Conservation (phyloP, 2,329 filamentous ascomycete species). For the Simplicillium aogashimaense region DNA sequence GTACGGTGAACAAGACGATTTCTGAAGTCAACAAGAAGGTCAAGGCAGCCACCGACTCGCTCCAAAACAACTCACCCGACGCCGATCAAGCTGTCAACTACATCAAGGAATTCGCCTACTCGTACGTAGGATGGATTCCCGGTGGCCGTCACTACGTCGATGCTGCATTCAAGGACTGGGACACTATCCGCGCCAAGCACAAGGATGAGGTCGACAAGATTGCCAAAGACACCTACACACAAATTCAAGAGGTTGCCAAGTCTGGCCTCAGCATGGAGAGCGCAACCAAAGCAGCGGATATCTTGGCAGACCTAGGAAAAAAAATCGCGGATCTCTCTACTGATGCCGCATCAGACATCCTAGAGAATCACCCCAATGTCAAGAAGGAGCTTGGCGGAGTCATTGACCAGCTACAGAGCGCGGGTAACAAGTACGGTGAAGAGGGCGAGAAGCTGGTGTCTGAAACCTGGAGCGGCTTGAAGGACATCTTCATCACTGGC, state of each 20-base stretch:
- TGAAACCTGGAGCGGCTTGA: slow-evolving; percentile 58
- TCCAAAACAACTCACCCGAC: slow-evolving; percentile 53
- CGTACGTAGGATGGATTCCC: slow-evolving; percentile 63
- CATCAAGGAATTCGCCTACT: slow-evolving; percentile 55
- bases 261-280: slow-evolving; percentile 52
- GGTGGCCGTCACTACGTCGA: slow-evolving; percentile 62
- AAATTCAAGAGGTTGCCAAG: slow-evolving; percentile 53
- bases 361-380: slow-evolving; percentile 63
- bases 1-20: slow-evolving; percentile 34
- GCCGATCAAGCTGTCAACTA: slow-evolving; percentile 57
- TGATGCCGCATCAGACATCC: slow-evolving; percentile 52
- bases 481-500: slow-evolving; percentile 53
- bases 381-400: slow-evolving; percentile 64
- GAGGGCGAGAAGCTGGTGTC: slow-evolving; percentile 70
- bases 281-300: slow-evolving; percentile 48
- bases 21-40: slow-evolving; percentile 52
- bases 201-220: slow-evolving; percentile 61
- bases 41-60: slow-evolving; percentile 46
- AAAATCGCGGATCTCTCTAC: slow-evolving; percentile 51
- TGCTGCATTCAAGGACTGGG: slow-evolving; percentile 58
- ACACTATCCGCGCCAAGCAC: slow-evolving; percentile 57
- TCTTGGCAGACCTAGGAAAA: slow-evolving; percentile 51
- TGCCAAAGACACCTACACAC: slow-evolving; percentile 54
- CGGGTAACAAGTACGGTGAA: slow-evolving; percentile 61
- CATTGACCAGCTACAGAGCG: slow-evolving; percentile 57